Conservation (phyloP, 1,139 yeast species). For the Pichia sp. region DNA sequence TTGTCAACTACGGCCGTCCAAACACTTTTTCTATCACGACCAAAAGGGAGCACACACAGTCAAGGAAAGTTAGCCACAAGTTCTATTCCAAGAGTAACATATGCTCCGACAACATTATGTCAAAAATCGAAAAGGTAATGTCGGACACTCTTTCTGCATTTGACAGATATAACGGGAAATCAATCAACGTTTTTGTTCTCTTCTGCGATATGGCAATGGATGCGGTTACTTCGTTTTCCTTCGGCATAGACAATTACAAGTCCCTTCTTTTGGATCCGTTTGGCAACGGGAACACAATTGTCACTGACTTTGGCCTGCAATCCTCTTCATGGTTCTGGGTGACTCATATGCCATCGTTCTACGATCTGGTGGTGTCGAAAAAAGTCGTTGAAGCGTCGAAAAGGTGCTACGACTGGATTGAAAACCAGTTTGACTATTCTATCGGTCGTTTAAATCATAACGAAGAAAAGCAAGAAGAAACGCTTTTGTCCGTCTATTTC, state of each 20-base stretch:
- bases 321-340: constrained; percentile 70
- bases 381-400: constrained; percentile 38
- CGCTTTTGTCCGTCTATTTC: constrained; percentile 26
- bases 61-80: constrained; percentile 45
- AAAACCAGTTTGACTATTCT: constrained; percentile 37
- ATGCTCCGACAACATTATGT: constrained; percentile 30
- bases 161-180: constrained; percentile 19
- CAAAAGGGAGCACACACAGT: constrained; percentile 45
- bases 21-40: constrained; percentile 58
- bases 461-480: constrained; percentile 26
- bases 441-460: constrained; percentile 24
- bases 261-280: constrained; percentile 29
- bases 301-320: constrained; percentile 48
- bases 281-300: constrained; percentile 38
- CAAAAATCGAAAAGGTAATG: constrained; percentile 33
- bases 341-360: constrained; percentile 54
- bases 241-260: constrained; percentile 45
- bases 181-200: constrained; percentile 54
- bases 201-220: constrained; percentile 74
- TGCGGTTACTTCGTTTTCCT: constrained; percentile 59
- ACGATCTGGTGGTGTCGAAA: constrained; percentile 46
- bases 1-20: constrained; percentile 52
- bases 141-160: constrained; percentile 26
- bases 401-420: constrained; percentile 49
- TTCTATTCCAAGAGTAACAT: constrained; percentile 47